These are phyloP conservation scores for Thelonectria discophora DNA, from an alignment of 2,329 filamentous ascomycete species.

Conservation along the genomic window DNA sequence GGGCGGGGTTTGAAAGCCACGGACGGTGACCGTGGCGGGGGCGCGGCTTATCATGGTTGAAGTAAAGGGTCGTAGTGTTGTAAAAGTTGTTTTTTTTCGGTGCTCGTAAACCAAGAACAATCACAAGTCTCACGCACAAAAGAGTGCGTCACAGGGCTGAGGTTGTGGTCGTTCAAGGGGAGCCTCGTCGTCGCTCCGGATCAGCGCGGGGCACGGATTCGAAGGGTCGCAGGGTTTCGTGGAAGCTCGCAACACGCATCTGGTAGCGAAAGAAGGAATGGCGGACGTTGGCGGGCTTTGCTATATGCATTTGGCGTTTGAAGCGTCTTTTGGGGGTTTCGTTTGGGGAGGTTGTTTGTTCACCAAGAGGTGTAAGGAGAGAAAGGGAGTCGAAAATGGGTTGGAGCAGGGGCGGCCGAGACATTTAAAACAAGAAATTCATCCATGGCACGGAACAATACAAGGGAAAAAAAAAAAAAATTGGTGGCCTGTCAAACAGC, in stretches of 20 bases:
- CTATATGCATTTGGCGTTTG: slow-evolving; percentile 64
- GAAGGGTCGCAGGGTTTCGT: slow-evolving; percentile 58
- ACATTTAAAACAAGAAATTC: slow-evolving; percentile 32
- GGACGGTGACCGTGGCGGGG: slow-evolving; percentile 62
- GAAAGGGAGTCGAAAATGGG: slow-evolving; percentile 10
- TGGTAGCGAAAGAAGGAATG: slow-evolving; percentile 63
- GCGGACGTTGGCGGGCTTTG: slow-evolving; percentile 54
- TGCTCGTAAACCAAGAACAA: slow-evolving; percentile 32
- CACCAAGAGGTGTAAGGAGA: slow-evolving; percentile 43
- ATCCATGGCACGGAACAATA: too few relatives aligned
- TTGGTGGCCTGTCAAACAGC: slow-evolving; percentile 27
- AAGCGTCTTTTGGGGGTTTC: slow-evolving; percentile 30
- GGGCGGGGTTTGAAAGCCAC: slow-evolving; percentile 65
- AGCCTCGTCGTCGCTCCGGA: slow-evolving; percentile 67
- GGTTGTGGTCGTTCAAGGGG: slow-evolving; percentile 49
- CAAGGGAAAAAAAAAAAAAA: slow-evolving; percentile 31
- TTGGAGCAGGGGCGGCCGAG: slow-evolving; percentile 20
- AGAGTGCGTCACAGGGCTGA: slow-evolving; percentile 25
- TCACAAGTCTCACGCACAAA: slow-evolving; percentile 32
- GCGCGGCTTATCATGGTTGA: slow-evolving; percentile 57
- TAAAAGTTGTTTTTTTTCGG: too few relatives aligned
- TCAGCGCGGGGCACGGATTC: slow-evolving; percentile 64
- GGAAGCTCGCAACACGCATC: slow-evolving; percentile 64
- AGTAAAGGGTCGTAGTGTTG: too few relatives aligned
- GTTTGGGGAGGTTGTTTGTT: slow-evolving; percentile 30